Conservation (phyloP, 2,329 filamentous ascomycete genomes). For the Ilyonectria robusta region DNA sequence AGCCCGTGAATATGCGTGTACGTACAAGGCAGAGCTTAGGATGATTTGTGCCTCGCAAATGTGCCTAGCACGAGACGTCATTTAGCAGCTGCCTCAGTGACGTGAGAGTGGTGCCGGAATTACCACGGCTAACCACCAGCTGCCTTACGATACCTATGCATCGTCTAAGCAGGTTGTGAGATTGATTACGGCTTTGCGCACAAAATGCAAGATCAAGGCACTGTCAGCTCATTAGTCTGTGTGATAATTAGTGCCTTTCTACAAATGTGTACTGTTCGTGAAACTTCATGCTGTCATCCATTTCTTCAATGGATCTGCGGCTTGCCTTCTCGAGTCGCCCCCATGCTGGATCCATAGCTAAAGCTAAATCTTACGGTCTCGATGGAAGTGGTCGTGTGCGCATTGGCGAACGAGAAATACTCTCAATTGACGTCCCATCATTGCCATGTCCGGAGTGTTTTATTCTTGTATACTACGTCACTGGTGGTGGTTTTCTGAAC, state of each 20-base stretch:
- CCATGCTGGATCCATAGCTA: not conserved
- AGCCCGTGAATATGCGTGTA: not conserved
- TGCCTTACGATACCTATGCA: not conserved
- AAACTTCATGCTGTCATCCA: not conserved
- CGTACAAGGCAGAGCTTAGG: slow-evolving; percentile 24
- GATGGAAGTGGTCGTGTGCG: not conserved
- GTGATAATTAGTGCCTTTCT: not conserved
- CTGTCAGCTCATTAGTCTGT: not conserved
- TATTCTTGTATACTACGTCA: too few relatives aligned
- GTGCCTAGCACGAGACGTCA: slow-evolving; percentile 44
- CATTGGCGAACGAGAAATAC: not conserved
- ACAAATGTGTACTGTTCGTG: not conserved
- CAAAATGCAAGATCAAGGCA: too few relatives aligned
- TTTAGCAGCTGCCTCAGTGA: slow-evolving; percentile 46
- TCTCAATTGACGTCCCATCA: not conserved
- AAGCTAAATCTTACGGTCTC: not conserved
- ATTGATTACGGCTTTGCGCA: not conserved
- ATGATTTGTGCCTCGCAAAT: slow-evolving; percentile 14
- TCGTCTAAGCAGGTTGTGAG: not conserved
- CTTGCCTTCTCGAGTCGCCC: not conserved
- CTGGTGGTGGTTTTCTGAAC: not conserved
- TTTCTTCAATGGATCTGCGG: not conserved
- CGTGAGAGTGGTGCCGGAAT: slow-evolving; percentile 34
- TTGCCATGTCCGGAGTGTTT: not conserved
- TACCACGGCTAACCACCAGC: slow-evolving; percentile 43